A percentile compares a stretch with the other conserved stretches of the same genome.
These are phyloP conservation scores for Durio zibethinus DNA, from an alignment of 345 rosid species.

Conservation along the genomic window DNA sequence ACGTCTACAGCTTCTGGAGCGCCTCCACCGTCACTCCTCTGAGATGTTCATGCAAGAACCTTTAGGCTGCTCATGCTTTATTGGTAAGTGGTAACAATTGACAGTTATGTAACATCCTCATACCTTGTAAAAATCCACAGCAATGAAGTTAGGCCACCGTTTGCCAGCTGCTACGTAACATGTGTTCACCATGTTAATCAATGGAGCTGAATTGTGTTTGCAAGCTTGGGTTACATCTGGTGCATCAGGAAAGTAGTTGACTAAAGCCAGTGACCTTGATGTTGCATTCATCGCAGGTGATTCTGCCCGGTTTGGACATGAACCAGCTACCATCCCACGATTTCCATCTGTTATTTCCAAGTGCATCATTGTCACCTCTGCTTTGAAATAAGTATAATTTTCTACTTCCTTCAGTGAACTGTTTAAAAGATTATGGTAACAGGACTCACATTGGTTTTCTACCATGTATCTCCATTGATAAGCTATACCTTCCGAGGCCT, in stretches of 20 bases:
- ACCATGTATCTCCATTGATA: conserved; percentile 78
- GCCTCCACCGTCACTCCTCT: conserved; percentile 93
- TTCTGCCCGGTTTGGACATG: conserved; percentile 71
- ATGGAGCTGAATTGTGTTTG: conserved; percentile 74
- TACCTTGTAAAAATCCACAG: conserved; percentile 93
- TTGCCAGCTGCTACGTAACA: conserved; percentile 64
- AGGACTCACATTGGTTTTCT: conserved; percentile 78
- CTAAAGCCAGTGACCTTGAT: conserved; percentile 57
- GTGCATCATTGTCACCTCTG: conserved; percentile 15
- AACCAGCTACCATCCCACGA: conserved; percentile 65
- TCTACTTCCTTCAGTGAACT: not conserved
- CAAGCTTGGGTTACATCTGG: conserved; percentile 58
- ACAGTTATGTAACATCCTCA: not conserved
- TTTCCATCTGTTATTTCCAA: conserved; percentile 55
- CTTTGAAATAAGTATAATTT: not conserved
- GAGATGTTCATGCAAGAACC: conserved; percentile 15
- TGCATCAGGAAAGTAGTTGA: conserved; percentile 64
- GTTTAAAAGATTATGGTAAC: not conserved
- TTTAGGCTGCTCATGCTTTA: not conserved
- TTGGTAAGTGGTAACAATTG: not conserved
- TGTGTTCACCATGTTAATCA: conserved; percentile 45
- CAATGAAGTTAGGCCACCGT: conserved; percentile 93
- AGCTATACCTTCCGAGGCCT: conserved; percentile 76
- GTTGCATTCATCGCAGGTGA: conserved; percentile 60
- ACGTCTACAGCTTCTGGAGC: conserved; percentile 67